A percentile compares a stretch with the other conserved stretches of the same genome.
Evolutionary conservation across 495 filamentous ascomycete genomes (phyloP).

Genomic region (Aspergillus haitiensis): DNA sequence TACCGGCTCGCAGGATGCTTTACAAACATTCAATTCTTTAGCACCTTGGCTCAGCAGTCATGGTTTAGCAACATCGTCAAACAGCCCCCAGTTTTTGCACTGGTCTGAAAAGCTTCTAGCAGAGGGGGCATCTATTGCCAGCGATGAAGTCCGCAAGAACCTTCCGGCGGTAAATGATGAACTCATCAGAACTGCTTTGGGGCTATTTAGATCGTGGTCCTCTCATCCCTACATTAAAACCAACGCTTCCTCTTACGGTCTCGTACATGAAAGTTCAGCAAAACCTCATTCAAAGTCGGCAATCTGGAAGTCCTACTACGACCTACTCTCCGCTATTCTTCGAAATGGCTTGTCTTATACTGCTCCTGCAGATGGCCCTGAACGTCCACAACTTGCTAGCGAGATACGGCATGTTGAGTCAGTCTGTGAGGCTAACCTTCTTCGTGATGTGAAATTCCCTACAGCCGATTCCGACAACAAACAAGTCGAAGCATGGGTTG

Average conservation of each 20-base stretch:
- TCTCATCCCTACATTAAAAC: conserved; percentile 41
- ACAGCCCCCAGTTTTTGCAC: conserved; percentile 56
- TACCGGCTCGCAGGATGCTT: conserved; percentile 54
- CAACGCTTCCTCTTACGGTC: conserved; percentile 49
- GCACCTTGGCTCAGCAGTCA: conserved; percentile 55
- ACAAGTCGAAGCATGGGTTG: conserved; percentile 78
- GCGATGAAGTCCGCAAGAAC: conserved; percentile 52
- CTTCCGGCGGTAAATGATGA: conserved; percentile 25
- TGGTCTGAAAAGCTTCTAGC: conserved; percentile 80
- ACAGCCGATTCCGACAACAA: conserved; percentile 71
- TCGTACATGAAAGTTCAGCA: conserved; percentile 22
- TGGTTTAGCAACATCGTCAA: conserved; percentile 28
- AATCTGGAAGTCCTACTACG: conserved; percentile 81
- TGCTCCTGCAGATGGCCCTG: conserved; percentile 34
- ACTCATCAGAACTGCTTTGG: conserved; percentile 39
- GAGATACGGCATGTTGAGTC: conserved; percentile 75
- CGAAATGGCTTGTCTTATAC: conserved; percentile 38
- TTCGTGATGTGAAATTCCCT: conserved; percentile 77
- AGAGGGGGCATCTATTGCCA: conserved; percentile 65
- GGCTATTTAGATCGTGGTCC: conserved; percentile 44
- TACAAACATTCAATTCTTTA: conserved; percentile 62
- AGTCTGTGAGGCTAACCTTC: conserved; percentile 69
- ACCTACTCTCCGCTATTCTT: conserved; percentile 62
- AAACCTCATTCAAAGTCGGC: conserved; percentile 27
- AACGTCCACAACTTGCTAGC: conserved; percentile 62